A percentile compares a stretch with the other conserved stretches of the same genome.
These are phyloP conservation scores for Aspergillus thermomutatus DNA, from an alignment of 2,329 filamentous ascomycete genomes.

Conservation along the genomic window DNA sequence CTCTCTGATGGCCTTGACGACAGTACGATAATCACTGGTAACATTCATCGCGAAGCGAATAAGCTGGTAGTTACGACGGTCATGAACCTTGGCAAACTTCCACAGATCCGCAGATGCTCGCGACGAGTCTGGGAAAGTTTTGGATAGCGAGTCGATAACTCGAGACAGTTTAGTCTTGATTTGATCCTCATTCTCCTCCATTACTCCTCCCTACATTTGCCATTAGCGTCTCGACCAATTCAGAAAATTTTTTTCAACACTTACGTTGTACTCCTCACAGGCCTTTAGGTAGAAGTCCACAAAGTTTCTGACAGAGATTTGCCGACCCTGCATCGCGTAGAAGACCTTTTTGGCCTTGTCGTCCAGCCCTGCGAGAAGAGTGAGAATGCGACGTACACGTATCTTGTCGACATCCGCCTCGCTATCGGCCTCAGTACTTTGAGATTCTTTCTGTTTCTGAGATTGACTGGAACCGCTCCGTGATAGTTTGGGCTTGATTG, in stretches of 20 bases:
- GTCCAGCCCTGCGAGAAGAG: slow-evolving; percentile 76
- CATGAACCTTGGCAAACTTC: slow-evolving; percentile 87
- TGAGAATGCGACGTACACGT: slow-evolving; percentile 76
- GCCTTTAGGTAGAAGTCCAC: slow-evolving; percentile 72
- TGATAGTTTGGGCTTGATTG: slow-evolving; percentile 54
- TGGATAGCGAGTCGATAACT: slow-evolving; percentile 69
- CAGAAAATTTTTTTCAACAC: slow-evolving; percentile 7
- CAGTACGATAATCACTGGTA: slow-evolving; percentile 87
- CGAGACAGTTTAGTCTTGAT: slow-evolving; percentile 67
- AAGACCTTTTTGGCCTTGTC: slow-evolving; percentile 78
- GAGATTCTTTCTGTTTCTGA: slow-evolving; percentile 51
- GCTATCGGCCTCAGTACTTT: slow-evolving; percentile 34
- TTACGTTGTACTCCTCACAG: slow-evolving; percentile 80
- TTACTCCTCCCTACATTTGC: slow-evolving; percentile 63
- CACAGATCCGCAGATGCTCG: slow-evolving; percentile 74
- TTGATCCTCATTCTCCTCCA: slow-evolving; percentile 63
- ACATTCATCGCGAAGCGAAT: slow-evolving; percentile 80
- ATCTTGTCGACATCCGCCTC: slow-evolving; percentile 56
- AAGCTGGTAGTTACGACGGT: slow-evolving; percentile 84
- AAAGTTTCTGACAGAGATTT: slow-evolving; percentile 69
- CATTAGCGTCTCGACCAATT: not conserved
- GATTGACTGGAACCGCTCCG: slow-evolving; percentile 49
- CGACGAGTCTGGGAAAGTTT: slow-evolving; percentile 70
- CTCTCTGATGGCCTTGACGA: slow-evolving; percentile 86
- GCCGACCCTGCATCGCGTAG: slow-evolving; percentile 77